Base-by-base conservation (phyloP, 1,284 basidiomycete genomes). In the Tranzscheliella williamsii region DNA sequence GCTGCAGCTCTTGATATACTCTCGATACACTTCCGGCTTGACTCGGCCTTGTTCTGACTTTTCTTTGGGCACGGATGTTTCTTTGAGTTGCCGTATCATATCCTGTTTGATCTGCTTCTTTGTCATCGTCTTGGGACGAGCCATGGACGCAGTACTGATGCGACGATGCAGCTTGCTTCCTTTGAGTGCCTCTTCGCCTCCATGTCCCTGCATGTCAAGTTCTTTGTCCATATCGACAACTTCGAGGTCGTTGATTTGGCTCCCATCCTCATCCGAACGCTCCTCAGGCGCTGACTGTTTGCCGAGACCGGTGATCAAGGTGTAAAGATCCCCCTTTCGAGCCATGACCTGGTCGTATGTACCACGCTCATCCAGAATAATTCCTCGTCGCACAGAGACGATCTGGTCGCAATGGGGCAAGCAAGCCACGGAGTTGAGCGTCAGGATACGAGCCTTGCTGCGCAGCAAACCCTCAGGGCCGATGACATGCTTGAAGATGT, bases 381-480 rank as follows among this genome's bases (percentile, higher is more conserved):
- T 75, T 4, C 87, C 87, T 47, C 87, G 82, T 23, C 89, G 87
- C 76, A 89, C 83, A 33, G 86, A 83, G 70, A 88, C 86, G 38
- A 91, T 85, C 68, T 85, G 83, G 44, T 77, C 75, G 30, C 67
- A 67, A n/a, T 83, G 83, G 51, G 86, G 85, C 1, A 89, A 79
- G 11, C 88, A 63, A 34, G 78, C 69, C 12, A 79, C 54, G 4
- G 75, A 76, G 43, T 79, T 78, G 8, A 56, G 45, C 18, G 79
- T 79, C 15, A 78, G 74, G 12, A 79, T 72, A 22, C 76, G 42
- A n/a, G 75, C 66, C 21, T 71, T 74, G 47, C 67, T 70, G 29
- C 69, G 70, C 11, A 45, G 38, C 24, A 55, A 33, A n/a, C 56
- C 48, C 17, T 70, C 51, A 6, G 53, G 68, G 16, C 72, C 42